Percentiles rank a stretch among this genome's conserved stretches.
Evolutionary conservation across 73 alveolate genomes (phyloP).

Genomic region (Paraurostyla sp.): DNA sequence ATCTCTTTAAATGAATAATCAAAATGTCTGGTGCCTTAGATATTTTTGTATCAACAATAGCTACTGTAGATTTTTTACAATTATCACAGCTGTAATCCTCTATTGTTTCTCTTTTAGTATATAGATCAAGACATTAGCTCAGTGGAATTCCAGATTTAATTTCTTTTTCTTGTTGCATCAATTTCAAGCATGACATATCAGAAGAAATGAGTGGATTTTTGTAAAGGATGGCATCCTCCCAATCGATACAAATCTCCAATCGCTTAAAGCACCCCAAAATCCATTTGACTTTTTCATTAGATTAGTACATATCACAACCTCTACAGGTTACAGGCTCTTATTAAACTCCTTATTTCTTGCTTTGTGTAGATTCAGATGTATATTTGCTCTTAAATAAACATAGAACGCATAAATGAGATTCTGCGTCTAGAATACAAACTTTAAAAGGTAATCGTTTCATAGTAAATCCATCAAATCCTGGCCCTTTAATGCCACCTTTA

Average conservation of each 20-base stretch:
- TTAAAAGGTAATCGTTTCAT: constrained; percentile 55
- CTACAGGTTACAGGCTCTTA: constrained; percentile 42
- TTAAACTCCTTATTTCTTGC: not conserved
- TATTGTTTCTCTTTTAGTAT: constrained; percentile 37
- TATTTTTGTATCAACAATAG: constrained; percentile 47
- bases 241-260: constrained; percentile 65
- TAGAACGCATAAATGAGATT: constrained; percentile 49
- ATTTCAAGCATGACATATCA: constrained; percentile 35
- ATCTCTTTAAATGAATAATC: constrained; percentile 82
- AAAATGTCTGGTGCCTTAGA: constrained; percentile 83
- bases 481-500: not conserved
- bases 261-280: constrained; percentile 69
- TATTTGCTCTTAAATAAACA: constrained; percentile 61
- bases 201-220: constrained; percentile 22
- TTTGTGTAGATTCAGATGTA: not conserved
- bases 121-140: constrained; percentile 60
- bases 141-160: constrained; percentile 59
- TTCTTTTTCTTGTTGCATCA: constrained; percentile 59
- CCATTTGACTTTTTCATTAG: constrained; percentile 71
- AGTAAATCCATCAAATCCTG: constrained; percentile 5
- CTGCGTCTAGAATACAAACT: constrained; percentile 54
- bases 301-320: constrained; percentile 68
- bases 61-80: constrained; percentile 64
- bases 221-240: constrained; percentile 54
- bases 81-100: constrained; percentile 75